Conservation (phyloP, 2,329 filamentous ascomycete species). For the Xylariales sp. region DNA sequence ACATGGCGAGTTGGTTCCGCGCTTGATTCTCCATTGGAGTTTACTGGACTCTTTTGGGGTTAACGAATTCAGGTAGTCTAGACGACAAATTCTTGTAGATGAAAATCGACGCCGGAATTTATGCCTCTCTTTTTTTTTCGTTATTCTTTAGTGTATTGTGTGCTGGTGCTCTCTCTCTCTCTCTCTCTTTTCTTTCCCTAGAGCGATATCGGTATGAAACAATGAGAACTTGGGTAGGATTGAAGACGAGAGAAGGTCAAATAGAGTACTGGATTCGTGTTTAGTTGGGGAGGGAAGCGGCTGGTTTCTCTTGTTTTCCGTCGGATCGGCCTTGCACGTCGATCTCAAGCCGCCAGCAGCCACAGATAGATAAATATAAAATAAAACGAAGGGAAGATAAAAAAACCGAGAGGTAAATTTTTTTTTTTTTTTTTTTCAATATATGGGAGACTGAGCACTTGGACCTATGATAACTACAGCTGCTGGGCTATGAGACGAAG, state of each 20-base stretch:
- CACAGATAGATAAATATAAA: slow-evolving; percentile 28
- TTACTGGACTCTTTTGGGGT: not conserved
- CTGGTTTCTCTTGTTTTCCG: slow-evolving; percentile 2
- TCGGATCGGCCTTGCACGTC: slow-evolving; percentile 42
- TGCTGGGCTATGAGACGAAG: slow-evolving; percentile 41
- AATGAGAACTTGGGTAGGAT: slow-evolving; percentile 20
- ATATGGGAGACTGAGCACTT: slow-evolving; percentile 47
- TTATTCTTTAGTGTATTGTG: not conserved
- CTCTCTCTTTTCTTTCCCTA: not conserved
- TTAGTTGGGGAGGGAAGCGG: slow-evolving; percentile 7
- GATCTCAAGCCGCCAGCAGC: slow-evolving; percentile 49
- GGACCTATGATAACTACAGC: slow-evolving; percentile 45
- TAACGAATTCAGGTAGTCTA: not conserved
- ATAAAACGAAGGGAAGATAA: slow-evolving; percentile 23
- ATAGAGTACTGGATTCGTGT: slow-evolving; percentile 15
- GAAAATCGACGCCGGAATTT: not conserved
- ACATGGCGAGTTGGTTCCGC: slow-evolving; percentile 39
- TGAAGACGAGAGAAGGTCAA: slow-evolving; percentile 38
- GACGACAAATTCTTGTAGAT: not conserved
- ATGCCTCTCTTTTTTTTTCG: not conserved
- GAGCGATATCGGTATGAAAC: not conserved
- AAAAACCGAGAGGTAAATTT: slow-evolving; percentile 12
- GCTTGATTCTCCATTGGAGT: slow-evolving; percentile 43
- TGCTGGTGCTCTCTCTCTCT: not conserved
- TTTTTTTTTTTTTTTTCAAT: slow-evolving; percentile 12